phyloP scores from a whole-genome alignment of 352 stramenopile species.

The Globisporangium spiculum region DNA sequence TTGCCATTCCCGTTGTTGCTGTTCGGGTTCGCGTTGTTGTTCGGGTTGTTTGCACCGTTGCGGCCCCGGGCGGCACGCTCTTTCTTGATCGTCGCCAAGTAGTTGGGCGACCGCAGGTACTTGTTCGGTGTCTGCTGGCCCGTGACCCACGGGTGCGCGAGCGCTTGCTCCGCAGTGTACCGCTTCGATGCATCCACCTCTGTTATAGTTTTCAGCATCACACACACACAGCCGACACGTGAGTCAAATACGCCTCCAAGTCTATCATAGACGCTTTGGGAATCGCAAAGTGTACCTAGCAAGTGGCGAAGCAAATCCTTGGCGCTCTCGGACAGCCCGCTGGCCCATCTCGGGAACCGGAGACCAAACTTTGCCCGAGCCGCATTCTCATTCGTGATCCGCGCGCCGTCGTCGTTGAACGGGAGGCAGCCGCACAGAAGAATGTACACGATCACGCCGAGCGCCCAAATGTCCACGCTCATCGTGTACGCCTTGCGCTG shows the following conservation, averaged over 20 bases:
- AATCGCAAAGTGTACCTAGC: conserved; percentile 35
- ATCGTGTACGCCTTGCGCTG: conserved; percentile 96
- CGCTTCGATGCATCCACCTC: conserved; percentile 78
- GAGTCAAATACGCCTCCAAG: conserved; percentile 2
- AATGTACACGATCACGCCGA: conserved; percentile 98
- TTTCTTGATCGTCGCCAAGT: conserved; percentile 80
- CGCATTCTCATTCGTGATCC: conserved; percentile 75
- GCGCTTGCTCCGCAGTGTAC: conserved; percentile 78
- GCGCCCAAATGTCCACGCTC: conserved; percentile 96
- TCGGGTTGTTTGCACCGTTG: not conserved
- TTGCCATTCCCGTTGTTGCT: conserved; percentile 21
- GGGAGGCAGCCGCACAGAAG: conserved; percentile 97
- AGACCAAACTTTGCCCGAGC: conserved; percentile 91
- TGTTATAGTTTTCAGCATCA: conserved; percentile 15
- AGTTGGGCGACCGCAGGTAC: conserved; percentile 85
- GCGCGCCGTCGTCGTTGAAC: conserved; percentile 96
- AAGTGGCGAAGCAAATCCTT: conserved; percentile 85
- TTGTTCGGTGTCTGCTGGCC: conserved; percentile 84
- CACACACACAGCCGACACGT: not conserved
- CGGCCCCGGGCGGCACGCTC: conserved; percentile 34
- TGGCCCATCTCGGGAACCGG: conserved; percentile 93
- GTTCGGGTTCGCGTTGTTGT: conserved; percentile 24
- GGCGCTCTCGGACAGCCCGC: conserved; percentile 74
- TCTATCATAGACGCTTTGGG: not conserved
- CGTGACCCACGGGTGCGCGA: conserved; percentile 85